These are phyloP conservation scores for Tinospora cordifolia DNA, from an alignment of 164 flowering plant species.

Conservation along the genomic window DNA sequence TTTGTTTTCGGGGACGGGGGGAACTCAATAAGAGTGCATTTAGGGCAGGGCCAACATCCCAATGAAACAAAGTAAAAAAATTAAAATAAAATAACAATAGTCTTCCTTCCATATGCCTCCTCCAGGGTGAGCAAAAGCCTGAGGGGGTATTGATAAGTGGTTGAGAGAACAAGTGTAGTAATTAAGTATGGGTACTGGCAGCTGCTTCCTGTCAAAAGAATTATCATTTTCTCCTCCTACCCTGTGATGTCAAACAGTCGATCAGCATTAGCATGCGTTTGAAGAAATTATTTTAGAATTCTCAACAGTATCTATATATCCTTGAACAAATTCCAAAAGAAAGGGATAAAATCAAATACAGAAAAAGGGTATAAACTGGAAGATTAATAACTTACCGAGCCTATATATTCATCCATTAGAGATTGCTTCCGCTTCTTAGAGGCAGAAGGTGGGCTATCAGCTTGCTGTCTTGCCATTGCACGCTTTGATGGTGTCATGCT, in stretches of 20 bases:
- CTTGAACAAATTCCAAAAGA: background rate
- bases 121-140: background rate
- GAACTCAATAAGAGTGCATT: background rate
- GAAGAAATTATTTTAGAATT: background rate
- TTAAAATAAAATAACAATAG: background rate
- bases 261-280: background rate
- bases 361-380: too few relatives aligned
- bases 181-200: background rate
- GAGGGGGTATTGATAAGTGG: background rate
- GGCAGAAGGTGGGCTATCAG: conserved; percentile 40
- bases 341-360: too few relatives aligned
- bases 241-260: conserved; percentile 31
- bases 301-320: background rate
- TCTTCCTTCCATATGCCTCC: background rate
- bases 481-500: conserved; percentile 76
- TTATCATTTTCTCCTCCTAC: conserved; percentile 50
- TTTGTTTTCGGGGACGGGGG: too few relatives aligned
- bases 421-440: conserved; percentile 72
- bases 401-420: conserved; percentile 66
- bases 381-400: conserved; percentile 37
- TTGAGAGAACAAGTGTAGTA: background rate
- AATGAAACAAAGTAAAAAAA: too few relatives aligned
- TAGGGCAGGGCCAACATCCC: background rate
- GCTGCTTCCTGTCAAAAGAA: background rate
- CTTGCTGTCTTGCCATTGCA: conserved; percentile 42